Conservation (phyloP, 306 rosid genomes). For the Trichosanthes cucumerina region DNA sequence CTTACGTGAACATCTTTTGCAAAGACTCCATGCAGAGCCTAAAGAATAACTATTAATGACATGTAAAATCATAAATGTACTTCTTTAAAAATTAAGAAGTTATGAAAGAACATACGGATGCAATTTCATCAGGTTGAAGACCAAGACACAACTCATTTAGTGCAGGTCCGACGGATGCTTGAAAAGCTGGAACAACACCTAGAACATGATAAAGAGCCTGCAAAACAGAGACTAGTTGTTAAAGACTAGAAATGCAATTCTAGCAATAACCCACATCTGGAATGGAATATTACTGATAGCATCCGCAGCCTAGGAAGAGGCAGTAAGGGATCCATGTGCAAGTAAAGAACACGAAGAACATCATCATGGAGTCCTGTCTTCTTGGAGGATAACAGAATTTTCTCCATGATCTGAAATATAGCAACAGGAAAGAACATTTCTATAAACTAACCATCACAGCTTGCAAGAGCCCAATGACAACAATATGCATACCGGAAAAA, state of each 20-base stretch:
- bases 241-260: background rate
- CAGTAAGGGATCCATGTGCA: constrained; percentile 86
- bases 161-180: constrained; percentile 81
- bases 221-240: constrained; percentile 12
- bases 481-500: constrained; percentile 65
- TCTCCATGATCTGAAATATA: constrained; percentile 72
- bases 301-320: constrained; percentile 92
- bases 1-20: constrained; percentile 91
- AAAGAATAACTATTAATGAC: constrained; percentile 17
- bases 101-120: constrained; percentile 46
- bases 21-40: constrained; percentile 90
- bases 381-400: constrained; percentile 74
- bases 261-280: background rate
- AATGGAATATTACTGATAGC: constrained; percentile 51
- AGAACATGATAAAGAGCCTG: constrained; percentile 92
- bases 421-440: constrained; percentile 18
- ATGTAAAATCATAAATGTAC: constrained; percentile 8
- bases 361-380: constrained; percentile 80
- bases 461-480: background rate
- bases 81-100: constrained; percentile 13
- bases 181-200: constrained; percentile 72
- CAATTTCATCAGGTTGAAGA: constrained; percentile 67
- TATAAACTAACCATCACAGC: constrained; percentile 9
- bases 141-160: constrained; percentile 92
- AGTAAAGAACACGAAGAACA: constrained; percentile 63